Conservation (phyloP, 257 asterid species). For the Lantana camara region DNA sequence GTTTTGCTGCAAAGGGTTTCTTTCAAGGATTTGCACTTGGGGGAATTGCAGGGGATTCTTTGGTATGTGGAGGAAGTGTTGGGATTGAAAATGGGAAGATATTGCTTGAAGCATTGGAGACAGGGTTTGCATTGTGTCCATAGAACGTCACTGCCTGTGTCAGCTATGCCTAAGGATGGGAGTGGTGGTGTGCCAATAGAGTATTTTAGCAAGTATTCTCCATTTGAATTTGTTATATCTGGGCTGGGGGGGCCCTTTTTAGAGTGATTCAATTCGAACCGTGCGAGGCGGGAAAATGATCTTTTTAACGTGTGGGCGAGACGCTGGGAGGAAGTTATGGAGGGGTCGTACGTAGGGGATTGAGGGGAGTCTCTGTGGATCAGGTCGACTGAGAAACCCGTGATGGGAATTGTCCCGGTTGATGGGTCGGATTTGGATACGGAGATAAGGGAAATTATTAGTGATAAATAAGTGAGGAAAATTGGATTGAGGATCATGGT, state of each 20-base stretch:
- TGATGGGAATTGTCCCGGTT: not conserved
- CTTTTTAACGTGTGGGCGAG: conserved; percentile 21
- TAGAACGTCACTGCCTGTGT: conserved; percentile 46
- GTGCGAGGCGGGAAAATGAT: conserved; percentile 25
- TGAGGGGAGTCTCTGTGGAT: conserved; percentile 41
- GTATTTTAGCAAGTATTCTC: conserved; percentile 41
- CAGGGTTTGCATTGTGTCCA: conserved; percentile 62
- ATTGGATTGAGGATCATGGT: conserved; percentile 14
- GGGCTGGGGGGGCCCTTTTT: not conserved
- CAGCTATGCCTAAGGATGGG: conserved; percentile 35
- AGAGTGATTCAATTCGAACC: not conserved
- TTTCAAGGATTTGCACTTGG: conserved; percentile 14
- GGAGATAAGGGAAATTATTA: conserved; percentile 16
- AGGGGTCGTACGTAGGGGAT: conserved; percentile 27
- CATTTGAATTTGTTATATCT: not conserved
- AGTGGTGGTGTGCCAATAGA: conserved; percentile 44
- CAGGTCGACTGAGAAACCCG: conserved; percentile 34
- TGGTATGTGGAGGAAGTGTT: conserved; percentile 24
- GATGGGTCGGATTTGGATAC: not conserved
- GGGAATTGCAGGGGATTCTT: conserved; percentile 9
- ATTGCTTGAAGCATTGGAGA: conserved; percentile 33
- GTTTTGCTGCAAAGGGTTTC: not conserved
- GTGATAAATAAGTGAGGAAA: not conserved
- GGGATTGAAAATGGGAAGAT: conserved; percentile 31
- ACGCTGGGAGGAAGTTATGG: conserved; percentile 24